Percentiles rank a stretch among this genome's conserved stretches.
Conservation (phyloP, 2,329 filamentous ascomycete genomes). For the Cryphonectria nitschkei region DNA sequence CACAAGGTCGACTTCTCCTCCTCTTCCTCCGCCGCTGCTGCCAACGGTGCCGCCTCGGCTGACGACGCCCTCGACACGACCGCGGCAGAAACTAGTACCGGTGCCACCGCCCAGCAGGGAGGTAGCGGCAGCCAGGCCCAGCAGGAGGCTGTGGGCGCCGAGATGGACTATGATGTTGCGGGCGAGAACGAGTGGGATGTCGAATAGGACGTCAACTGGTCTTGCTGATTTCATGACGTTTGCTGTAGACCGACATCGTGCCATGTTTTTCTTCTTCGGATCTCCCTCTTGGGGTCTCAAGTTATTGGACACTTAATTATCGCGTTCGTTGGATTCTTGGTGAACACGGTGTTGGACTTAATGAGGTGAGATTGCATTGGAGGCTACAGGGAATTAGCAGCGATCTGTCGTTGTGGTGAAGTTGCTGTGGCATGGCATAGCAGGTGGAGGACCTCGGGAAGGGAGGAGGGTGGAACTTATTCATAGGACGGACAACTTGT, state of each 20-base stretch:
- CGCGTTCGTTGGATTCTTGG: background rate
- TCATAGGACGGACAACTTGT: background rate
- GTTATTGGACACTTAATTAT: background rate
- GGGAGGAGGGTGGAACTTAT: background rate
- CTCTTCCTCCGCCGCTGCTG: slow-evolving; percentile 24
- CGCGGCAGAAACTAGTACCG: slow-evolving; percentile 29
- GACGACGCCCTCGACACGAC: background rate
- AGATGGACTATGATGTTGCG: slow-evolving; percentile 59
- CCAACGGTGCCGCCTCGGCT: slow-evolving; percentile 6
- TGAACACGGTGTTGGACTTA: background rate
- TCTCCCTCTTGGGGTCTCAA: background rate
- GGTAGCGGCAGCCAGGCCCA: slow-evolving; percentile 30
- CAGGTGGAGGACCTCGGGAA: background rate
- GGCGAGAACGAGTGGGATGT: slow-evolving; percentile 54
- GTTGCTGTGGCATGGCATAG: background rate
- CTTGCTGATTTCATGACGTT: background rate
- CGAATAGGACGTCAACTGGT: slow-evolving; percentile 11
- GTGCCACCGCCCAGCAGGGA: slow-evolving; percentile 23
- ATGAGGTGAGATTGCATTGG: background rate
- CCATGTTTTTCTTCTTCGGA: background rate
- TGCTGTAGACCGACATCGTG: background rate
- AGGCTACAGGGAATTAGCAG: background rate
- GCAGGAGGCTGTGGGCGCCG: slow-evolving; percentile 40
- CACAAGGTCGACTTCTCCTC: slow-evolving; percentile 25
- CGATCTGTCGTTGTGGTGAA: background rate